Evolutionary conservation across 2,329 filamentous ascomycete species (phyloP), one percentile per base, ranked within the genome.

Genomic region (Xylaria sp.): DNA sequence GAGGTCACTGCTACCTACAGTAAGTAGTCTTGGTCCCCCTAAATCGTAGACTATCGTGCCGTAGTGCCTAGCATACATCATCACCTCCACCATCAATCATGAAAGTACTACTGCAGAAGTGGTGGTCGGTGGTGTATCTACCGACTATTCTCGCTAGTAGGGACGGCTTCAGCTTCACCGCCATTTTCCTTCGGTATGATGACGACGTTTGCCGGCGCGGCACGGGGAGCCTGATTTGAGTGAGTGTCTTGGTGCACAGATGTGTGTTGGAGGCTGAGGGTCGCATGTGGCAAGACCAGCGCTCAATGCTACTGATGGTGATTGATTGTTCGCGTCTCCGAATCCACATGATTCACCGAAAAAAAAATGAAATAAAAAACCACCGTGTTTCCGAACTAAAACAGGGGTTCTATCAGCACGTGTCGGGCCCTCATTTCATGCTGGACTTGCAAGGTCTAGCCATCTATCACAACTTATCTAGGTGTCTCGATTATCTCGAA

Each of bases 301-400:
- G 37, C 40, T 37, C 23, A 15, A 44, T 33, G 27, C 43, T 27
- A 58, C 46, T 40, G 17, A 54, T 27, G 4, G 33, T 27, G 37
- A 8, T 15, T 53, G n/a, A 19, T 15, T 10, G 7, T n/a, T 65
- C 58, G 59, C 59, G 35, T 57, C 29, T 54, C 53, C 43, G 21
- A 60, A 55, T 33, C 63, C 60, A 65, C 52, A 60, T 29, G 56
- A 35, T 48, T 65, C 63, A 65, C 63, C 63, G 63, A 65, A 65
- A 58, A 52, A n/a, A n/a, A n/a, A n/a, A n/a, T n/a, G n/a, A n/a
- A n/a, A n/a, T n/a, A n/a, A n/a, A n/a, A 13, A 1, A 23, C 21
- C 9, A 27, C 10, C 15, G 31, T 15, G 27, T 35, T 35, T 29
- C 29, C 29, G 29, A n/a, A 9, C 46, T 11, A 48, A 35, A 29